phyloP scores from a whole-genome alignment of 1,284 basidiomycete species.

The Tremellales sp. region DNA sequence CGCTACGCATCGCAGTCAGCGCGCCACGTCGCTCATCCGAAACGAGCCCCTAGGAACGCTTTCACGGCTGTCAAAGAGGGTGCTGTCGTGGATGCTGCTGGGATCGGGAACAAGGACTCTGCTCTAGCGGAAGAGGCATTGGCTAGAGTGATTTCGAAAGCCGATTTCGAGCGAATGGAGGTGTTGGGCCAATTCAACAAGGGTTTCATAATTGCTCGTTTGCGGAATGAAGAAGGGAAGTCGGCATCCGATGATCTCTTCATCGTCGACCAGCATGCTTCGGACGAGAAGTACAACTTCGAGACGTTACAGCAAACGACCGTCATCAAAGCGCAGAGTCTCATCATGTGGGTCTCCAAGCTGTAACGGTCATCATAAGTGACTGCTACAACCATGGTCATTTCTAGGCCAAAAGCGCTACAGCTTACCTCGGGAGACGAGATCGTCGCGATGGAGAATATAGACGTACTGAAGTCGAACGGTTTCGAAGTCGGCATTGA shows the following conservation, averaged over 20 bases:
- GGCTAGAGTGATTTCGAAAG: constrained; percentile 79
- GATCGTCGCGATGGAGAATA: constrained; percentile 78
- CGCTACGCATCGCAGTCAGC: constrained; percentile 18
- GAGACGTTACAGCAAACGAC: constrained; percentile 87
- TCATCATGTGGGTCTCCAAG: constrained; percentile 61
- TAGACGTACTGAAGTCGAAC: constrained; percentile 73
- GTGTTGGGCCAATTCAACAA: constrained; percentile 93
- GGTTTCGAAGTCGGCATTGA: constrained; percentile 73
- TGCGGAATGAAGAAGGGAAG: constrained; percentile 47
- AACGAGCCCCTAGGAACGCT: constrained; percentile 14
- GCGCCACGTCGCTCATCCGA: background rate
- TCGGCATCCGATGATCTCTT: constrained; percentile 74
- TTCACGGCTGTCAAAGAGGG: constrained; percentile 22
- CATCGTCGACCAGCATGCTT: constrained; percentile 64
- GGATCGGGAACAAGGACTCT: constrained; percentile 60
- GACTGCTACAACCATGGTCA: background rate
- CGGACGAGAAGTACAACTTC: constrained; percentile 97
- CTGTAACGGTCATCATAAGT: background rate
- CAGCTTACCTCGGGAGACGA: constrained; percentile 89
- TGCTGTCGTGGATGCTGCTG: constrained; percentile 50
- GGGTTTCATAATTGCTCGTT: constrained; percentile 86
- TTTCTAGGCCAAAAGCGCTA: constrained; percentile 64
- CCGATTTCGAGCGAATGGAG: constrained; percentile 80
- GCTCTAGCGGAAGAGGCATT: constrained; percentile 67
- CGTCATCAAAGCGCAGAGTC: constrained; percentile 76